Evolutionary conservation across 805 yeast species (phyloP).

Genomic region (Teunomyces aglyptinius): DNA sequence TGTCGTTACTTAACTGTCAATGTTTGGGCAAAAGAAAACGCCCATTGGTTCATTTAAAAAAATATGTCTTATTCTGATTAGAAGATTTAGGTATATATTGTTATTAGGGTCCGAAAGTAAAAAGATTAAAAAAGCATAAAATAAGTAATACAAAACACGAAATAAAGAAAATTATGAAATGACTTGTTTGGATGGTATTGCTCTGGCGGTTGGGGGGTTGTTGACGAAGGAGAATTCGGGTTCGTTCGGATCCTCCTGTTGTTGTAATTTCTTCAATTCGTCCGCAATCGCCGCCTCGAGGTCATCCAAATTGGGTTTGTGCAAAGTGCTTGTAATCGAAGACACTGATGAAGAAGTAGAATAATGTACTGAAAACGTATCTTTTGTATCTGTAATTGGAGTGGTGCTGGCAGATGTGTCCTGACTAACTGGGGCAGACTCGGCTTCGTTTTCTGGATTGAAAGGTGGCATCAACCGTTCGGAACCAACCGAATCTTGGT

Average conservation of each 20-base stretch:
- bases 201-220: background rate
- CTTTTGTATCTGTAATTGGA: background rate
- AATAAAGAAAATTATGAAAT: background rate
- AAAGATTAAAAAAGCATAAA: background rate
- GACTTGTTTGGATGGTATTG: background rate
- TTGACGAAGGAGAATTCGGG: background rate
- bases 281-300: background rate
- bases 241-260: background rate
- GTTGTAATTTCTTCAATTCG: background rate
- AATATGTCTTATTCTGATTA: no score
- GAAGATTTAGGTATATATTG: background rate
- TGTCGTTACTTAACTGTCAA: no score
- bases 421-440: background rate
- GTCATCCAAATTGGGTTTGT: background rate
- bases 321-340: slow-evolving; percentile 19
- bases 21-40: no score
- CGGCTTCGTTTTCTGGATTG: background rate
- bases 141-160: background rate
- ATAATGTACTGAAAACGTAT: background rate
- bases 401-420: background rate
- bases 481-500: background rate
- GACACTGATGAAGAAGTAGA: slow-evolving; percentile 17
- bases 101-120: background rate
- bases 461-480: slow-evolving; percentile 6
- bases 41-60: no score